Percentiles rank a stretch among this genome's conserved stretches.
phyloP scores from a whole-genome alignment of 2,329 filamentous ascomycete genomes.

The Aspergillus sp. region DNA sequence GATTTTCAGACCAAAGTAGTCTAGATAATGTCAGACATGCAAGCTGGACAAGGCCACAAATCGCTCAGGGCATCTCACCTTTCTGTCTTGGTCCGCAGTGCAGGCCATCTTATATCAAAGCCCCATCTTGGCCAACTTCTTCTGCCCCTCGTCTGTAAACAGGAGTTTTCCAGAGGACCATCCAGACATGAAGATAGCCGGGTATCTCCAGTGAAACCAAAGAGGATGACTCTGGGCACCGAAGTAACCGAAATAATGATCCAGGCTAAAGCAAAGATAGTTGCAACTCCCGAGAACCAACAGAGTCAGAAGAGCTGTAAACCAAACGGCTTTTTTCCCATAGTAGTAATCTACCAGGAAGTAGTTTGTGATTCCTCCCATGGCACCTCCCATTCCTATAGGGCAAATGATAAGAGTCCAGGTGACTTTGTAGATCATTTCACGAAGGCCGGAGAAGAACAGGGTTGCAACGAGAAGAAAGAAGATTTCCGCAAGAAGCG shows the following conservation, averaged over 20 bases:
- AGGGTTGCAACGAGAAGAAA: constrained; percentile 9
- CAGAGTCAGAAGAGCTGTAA: constrained; percentile 9
- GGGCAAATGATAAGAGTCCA: constrained; percentile 16
- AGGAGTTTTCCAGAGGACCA: constrained; percentile 4
- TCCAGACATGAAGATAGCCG: constrained; percentile 4
- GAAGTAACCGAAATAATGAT: constrained; percentile 12
- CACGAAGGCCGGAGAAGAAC: constrained; percentile 12
- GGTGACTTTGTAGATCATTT: constrained; percentile 12
- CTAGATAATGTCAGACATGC: too few species aligned
- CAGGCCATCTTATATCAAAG: too few species aligned
- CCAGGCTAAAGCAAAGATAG: constrained; percentile 13
- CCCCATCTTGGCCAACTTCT: background rate
- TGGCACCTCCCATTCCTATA: constrained; percentile 12
- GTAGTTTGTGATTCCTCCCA: constrained; percentile 11
- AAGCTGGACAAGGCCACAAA: too few species aligned
- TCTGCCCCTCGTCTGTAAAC: constrained; percentile 11
- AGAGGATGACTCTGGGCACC: constrained; percentile 4
- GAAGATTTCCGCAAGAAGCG: constrained; percentile 10
- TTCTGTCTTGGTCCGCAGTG: too few species aligned
- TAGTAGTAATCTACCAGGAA: constrained; percentile 17
- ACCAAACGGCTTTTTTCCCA: constrained; percentile 13
- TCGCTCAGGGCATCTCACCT: too few species aligned
- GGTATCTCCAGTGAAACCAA: constrained; percentile 15
- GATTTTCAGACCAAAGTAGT: too few species aligned
- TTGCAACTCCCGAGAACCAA: constrained; percentile 13